A percentile compares a stretch with the other conserved stretches of the same genome.
These are phyloP conservation scores for Ceraceosorus bombacis DNA, from an alignment of 1,284 basidiomycete genomes.

Conservation along the genomic window DNA sequence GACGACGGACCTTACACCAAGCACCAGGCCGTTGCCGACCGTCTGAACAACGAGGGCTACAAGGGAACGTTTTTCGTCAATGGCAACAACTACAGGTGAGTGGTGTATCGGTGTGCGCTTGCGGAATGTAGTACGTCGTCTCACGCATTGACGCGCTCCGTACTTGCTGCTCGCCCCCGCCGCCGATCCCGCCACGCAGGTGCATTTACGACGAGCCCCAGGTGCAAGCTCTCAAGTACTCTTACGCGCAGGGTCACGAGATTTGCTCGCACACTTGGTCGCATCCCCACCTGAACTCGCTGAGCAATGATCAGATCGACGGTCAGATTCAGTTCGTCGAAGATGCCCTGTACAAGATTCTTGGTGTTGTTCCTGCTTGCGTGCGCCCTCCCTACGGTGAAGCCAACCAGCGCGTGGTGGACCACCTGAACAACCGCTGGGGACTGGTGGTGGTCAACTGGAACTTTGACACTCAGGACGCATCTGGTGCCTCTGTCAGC, in stretches of 20 bases:
- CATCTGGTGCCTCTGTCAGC: constrained; percentile 19
- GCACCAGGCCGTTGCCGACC: constrained; percentile 21
- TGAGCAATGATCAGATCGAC: constrained; percentile 27
- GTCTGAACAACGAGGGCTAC: constrained; percentile 15
- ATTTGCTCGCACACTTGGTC: constrained; percentile 35
- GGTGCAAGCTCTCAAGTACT: constrained; percentile 17
- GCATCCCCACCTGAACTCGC: constrained; percentile 24
- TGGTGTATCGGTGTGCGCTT: neutral
- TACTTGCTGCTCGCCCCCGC: neutral
- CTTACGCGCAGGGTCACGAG: constrained; percentile 25
- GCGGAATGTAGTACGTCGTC: constrained; percentile 2
- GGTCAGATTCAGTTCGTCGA: constrained; percentile 31
- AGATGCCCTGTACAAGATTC: constrained; percentile 35
- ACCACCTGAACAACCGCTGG: constrained; percentile 31
- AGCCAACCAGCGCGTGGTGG: constrained; percentile 20
- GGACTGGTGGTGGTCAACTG: constrained; percentile 29
- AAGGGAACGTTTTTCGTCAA: constrained; percentile 41
- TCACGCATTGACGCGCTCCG: neutral
- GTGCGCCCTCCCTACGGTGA: constrained; percentile 34
- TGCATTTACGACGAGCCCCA: constrained; percentile 25
- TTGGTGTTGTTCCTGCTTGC: constrained; percentile 33
- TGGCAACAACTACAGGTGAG: constrained; percentile 30
- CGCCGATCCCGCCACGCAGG: neutral
- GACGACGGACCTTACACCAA: constrained; percentile 36
- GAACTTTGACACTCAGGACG: constrained; percentile 29